Evolutionary conservation across 2,329 filamentous ascomycete genomes (phyloP).

Genomic region (Botrytis aclada): DNA sequence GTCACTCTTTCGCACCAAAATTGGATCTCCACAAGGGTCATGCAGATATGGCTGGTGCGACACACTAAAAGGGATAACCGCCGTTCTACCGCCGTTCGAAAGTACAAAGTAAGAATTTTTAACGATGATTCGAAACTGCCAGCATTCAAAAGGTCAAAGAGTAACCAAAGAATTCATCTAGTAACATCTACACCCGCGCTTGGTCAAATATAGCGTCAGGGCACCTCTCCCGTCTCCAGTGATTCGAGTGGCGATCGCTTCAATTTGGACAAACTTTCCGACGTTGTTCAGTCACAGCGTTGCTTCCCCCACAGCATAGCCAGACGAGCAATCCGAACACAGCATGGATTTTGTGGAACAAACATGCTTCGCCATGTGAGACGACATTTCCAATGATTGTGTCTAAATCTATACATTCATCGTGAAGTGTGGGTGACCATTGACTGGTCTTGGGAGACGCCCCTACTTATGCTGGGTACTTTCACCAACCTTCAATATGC

Average conservation of each 20-base stretch:
- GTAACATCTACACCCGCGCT: not conserved
- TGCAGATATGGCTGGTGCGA: slow-evolving; percentile 3
- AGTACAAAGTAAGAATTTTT: not conserved
- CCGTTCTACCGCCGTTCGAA: not conserved
- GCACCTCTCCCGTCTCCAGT: slow-evolving; percentile 5
- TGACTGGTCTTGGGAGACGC: not conserved
- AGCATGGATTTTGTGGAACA: slow-evolving; percentile 4
- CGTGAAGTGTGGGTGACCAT: slow-evolving; percentile 4
- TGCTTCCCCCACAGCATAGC: not conserved
- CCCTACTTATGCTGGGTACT: not conserved
- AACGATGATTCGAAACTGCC: slow-evolving; percentile 10
- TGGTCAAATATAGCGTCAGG: slow-evolving; percentile 6
- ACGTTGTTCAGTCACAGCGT: slow-evolving; percentile 1
- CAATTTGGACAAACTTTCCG: slow-evolving; percentile 7
- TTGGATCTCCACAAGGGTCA: not conserved
- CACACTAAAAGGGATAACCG: slow-evolving; percentile 6
- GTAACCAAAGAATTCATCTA: not conserved
- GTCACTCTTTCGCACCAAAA: not conserved
- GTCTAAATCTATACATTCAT: not conserved
- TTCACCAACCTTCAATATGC: not conserved
- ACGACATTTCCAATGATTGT: not conserved
- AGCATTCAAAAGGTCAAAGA: not conserved
- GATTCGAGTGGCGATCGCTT: not conserved
- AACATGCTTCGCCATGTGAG: slow-evolving; percentile 8
- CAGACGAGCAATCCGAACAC: not conserved